Evolutionary conservation across 2,329 filamentous ascomycete genomes (phyloP), one percentile per base, ranked within the genome.

Genomic region (Thelonectria rubi): DNA sequence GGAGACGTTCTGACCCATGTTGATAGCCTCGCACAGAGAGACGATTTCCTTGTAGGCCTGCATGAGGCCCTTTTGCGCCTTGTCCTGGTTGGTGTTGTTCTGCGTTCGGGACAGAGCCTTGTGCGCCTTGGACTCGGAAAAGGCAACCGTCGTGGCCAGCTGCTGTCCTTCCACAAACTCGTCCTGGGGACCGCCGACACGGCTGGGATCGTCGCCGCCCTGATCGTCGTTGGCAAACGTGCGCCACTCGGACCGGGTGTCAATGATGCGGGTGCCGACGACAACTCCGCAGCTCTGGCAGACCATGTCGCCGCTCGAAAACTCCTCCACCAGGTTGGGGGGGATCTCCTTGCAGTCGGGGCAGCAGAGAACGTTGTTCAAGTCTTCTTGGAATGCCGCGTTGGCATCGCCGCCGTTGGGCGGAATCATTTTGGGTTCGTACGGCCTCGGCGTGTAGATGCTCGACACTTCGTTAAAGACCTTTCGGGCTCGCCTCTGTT

Each of bases 181-280:
- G 74, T 98, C 97, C 63, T 91, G 90, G 6, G 91, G 92, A 71
- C 98, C 95, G 81, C 95, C 95, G 67, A 99, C 94, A 93, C 95
- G 95, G 61, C 93, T 97, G 5, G 96, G 95, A 69, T 99, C 95
- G 71, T 98, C 96, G 73, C 92, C 94, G 73, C 92, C 93, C 77
- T 97, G 93, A 76, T 99, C 96, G 74, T 99, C 95, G 76, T 98
- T 98, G 75, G 94, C 93, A 80, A 99, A 99, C 1, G 95, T 99
- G 75, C 95, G 92, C 95, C 95, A 99, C 81, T 99, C 95, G 49
- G 93, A 97, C 65, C 96, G 91, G 63, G 92, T 96, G 75, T 99
- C 96, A 74, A 99, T 94, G 75, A 95, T 93, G 68, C 93, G 91
- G 73, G 94, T 91, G 62, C 91, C 91, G 30, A 99, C 86, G 6